Evolutionary conservation across 1,284 basidiomycete genomes (phyloP).

Genomic region (Amanita bisporigera): DNA sequence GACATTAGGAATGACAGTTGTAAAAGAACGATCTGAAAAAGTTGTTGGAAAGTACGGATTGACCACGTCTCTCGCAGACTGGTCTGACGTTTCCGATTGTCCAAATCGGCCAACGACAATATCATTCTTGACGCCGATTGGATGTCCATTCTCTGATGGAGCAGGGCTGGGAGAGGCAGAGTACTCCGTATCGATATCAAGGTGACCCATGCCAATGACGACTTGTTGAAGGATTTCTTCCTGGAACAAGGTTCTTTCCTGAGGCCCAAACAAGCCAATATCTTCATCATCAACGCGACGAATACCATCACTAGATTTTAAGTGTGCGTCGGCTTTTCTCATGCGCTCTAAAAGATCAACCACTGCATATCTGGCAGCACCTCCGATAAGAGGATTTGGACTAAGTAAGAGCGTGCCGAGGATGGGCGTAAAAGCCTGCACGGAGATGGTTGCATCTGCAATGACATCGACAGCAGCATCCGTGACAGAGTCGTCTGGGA

Average conservation of each 20-base stretch:
- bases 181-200: constrained; percentile 60
- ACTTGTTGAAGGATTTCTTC: constrained; percentile 84
- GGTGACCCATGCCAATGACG: constrained; percentile 84
- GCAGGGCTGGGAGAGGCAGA: background rate
- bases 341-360: constrained; percentile 79
- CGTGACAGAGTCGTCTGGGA: constrained; percentile 53
- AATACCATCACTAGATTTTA: constrained; percentile 19
- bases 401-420: constrained; percentile 89
- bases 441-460: constrained; percentile 58
- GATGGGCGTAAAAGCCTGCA: constrained; percentile 90
- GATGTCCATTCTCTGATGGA: constrained; percentile 23
- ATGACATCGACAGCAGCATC: constrained; percentile 45
- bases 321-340: constrained; percentile 52
- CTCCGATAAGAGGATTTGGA: constrained; percentile 75
- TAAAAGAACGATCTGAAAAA: constrained; percentile 34
- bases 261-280: constrained; percentile 56
- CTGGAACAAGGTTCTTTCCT: constrained; percentile 70
- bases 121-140: background rate
- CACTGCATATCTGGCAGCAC: constrained; percentile 76
- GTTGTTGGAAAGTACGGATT: constrained; percentile 52
- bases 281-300: constrained; percentile 42
- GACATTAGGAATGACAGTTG: constrained; percentile 21
- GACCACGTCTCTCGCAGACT: constrained; percentile 23
- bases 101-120: background rate
- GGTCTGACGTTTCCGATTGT: background rate